Conservation (phyloP, 805 yeast genomes). For the Candida tibetensis region DNA sequence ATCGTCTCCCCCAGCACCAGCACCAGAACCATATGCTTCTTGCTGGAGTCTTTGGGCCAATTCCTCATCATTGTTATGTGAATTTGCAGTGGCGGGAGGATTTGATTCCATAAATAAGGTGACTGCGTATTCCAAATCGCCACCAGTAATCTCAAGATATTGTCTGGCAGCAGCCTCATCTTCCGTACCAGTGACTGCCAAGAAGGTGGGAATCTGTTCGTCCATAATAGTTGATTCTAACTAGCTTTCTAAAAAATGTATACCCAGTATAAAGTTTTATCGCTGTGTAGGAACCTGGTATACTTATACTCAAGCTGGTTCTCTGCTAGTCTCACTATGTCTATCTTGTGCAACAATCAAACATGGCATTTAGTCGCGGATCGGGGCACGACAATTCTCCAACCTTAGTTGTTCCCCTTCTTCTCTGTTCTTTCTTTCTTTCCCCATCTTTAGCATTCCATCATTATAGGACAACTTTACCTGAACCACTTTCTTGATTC, state of each 20-base stretch:
- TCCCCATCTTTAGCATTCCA: background rate
- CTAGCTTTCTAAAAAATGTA: no score
- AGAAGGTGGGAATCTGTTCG: constrained; percentile 64
- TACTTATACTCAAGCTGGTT: no score
- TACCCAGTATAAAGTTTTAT: background rate
- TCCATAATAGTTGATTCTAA: constrained; percentile 25
- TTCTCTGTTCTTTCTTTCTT: background rate
- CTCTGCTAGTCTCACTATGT: no score
- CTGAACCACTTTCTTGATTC: no score
- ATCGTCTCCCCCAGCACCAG: constrained; percentile 18
- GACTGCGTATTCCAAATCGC: constrained; percentile 79
- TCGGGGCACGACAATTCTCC: background rate
- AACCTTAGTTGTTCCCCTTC: background rate
- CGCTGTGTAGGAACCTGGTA: no score
- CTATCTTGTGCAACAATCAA: background rate
- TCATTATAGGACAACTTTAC: background rate
- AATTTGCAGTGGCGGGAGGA: constrained; percentile 13
- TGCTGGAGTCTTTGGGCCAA: constrained; percentile 61
- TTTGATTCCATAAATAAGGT: constrained; percentile 68
- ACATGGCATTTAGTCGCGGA: background rate
- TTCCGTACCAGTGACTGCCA: constrained; percentile 77
- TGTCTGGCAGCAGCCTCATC: constrained; percentile 69
- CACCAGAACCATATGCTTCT: constrained; percentile 47
- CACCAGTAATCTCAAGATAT: constrained; percentile 75
- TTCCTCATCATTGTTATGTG: constrained; percentile 42